Base-by-base conservation (phyloP, 2,329 filamentous ascomycete species). In the Fusarium sp. region DNA sequence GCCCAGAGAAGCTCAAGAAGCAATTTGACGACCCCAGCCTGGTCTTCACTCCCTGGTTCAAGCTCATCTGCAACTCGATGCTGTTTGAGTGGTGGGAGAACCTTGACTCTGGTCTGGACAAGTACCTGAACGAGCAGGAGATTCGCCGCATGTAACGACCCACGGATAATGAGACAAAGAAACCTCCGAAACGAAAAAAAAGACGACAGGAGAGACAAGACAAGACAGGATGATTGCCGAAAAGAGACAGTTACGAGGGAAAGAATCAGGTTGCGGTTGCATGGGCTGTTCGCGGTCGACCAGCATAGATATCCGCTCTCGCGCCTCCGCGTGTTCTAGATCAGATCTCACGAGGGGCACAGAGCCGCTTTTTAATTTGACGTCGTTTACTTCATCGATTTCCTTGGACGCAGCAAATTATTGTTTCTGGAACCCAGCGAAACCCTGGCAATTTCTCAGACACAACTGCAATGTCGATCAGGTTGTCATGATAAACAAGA, bases 21-120 rank as follows among this genome's bases (percentile, higher is more conserved):
- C 94, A 96, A 88, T 98, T 99, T 83, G 86, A 92, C 79, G 93
- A 98, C 80, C 90, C 93, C 5, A 88, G 85, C 62, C 88, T 97
- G 78, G 93, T 92, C 79, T 98, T 98, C 84, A 99, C 96, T 1
- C 96, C 96, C 1, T 99, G 96, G 96, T 99, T 99, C 88, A 98
- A 98, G 88, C 92, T 99, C 77, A 98, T 99, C 80, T 99, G 96
- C 89, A 89, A 98, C 83, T 95, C 94, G 58, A 95, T 98, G 94
- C 90, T 99, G 47, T 99, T 97, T 79, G 93, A 98, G 83, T 99
- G 96, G 96, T 99, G 96, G 96, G 87, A 92, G 80, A 91, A 93
- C 84, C 89, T 98, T 66, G 92, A 96, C 77, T 86, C 89, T 27
- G 93, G 93, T 11, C 87, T 98, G 76, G 93, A 97, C 70, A 93